Conservation (phyloP, 306 rosid species). For the Sicyos edulis region DNA sequence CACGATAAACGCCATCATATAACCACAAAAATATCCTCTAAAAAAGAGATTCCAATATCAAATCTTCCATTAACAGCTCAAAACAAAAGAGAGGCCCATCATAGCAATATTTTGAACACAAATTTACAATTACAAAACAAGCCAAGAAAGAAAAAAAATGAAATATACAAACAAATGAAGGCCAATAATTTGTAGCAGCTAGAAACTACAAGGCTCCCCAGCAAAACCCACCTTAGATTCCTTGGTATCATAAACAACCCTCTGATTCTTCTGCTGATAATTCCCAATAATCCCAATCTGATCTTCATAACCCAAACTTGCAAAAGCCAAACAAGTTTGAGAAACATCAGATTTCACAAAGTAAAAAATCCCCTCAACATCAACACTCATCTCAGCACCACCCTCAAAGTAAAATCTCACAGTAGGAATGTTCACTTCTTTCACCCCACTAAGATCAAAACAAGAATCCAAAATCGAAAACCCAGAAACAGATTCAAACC, state of each 20-base stretch:
- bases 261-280: conserved; percentile 83
- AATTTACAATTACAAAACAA: too few species aligned
- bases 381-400: conserved; percentile 52
- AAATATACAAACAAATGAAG: not conserved
- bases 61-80: too few species aligned
- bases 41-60: too few species aligned
- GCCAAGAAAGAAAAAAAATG: too few species aligned
- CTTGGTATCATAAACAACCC: conserved; percentile 68
- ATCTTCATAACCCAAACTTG: conserved; percentile 51
- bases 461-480: conserved; percentile 73
- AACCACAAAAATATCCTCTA: too few species aligned
- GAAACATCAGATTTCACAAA: conserved; percentile 56
- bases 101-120: too few species aligned
- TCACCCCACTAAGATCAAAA: conserved; percentile 51
- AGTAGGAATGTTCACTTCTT: conserved; percentile 51
- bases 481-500: conserved; percentile 47
- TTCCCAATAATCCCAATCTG: conserved; percentile 62
- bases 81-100: too few species aligned
- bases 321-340: conserved; percentile 68
- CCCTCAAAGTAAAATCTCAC: conserved; percentile 55
- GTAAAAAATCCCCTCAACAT: conserved; percentile 49
- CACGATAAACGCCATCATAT: too few species aligned
- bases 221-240: conserved; percentile 72
- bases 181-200: not conserved
- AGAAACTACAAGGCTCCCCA: conserved; percentile 59